Evolutionary conservation across 768 basidiomycete species (phyloP), one percentile per base, ranked within the genome.

Genomic region (Agrocybe pediades): DNA sequence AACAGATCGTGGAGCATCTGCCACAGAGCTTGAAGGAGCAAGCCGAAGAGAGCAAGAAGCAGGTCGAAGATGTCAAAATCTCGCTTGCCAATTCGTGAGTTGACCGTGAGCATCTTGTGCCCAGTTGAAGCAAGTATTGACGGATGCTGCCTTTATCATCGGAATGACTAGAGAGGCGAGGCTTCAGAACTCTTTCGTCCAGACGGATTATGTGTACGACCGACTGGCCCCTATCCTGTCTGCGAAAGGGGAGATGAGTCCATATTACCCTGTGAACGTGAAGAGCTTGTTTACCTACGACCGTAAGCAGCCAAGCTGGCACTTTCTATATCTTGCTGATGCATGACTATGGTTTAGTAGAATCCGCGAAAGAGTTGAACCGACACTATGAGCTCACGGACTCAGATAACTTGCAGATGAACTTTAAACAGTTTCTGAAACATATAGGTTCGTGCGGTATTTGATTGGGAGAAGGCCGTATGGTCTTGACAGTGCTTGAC

Each of bases 61-160:
- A 78, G 51, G 58, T 85, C 41, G 62, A 65, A 16, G 74, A 76
- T 7, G 72, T 81, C 42, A 72, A 71, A 54, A 67, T 71, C 26
- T 78, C 82, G 9, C 62, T 82, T 20, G 57, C 46, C 13, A 86
- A 86, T 66, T 83, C 83, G 85, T 86, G 56, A 57, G 81, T 75
- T 17, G 36, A 23, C 33, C 11, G 33, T 11, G 33, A 11, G 33
- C 33, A 11, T 36, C 30, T 52, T 24, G 19, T 17, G 16, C 27
- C 19, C 20, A 9, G 6, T 9, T 26, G 19, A 16, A 9, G 13
- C 20, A 36, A 30, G 23, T 24, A 15, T 19, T 21, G n/a, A 15
- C 25, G 25, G 21, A 29, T 27, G 13, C 6, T 39, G 9, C n/a
- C n/a, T 40, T 26, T 29, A 6, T 46, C 29, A 7, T 21, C 15